phyloP scores from a whole-genome alignment of 345 rosid genomes.

The Psidium friedrichsthalianum region DNA sequence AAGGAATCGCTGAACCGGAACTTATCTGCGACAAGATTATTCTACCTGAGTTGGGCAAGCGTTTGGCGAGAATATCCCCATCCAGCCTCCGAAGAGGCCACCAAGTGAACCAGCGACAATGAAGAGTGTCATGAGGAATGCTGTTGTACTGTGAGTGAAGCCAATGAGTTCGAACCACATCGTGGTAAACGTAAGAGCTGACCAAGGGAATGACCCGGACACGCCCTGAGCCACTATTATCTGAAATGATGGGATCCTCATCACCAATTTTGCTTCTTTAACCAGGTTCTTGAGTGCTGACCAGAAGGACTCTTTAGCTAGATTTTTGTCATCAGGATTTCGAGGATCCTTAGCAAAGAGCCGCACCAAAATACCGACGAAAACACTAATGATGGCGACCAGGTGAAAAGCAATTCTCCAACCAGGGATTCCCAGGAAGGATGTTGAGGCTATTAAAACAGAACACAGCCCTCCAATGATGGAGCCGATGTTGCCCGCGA shows the following conservation, averaged over 20 bases:
- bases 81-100: slow-evolving; percentile 69
- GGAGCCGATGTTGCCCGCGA: slow-evolving; percentile 49
- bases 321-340: slow-evolving; percentile 5
- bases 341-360: slow-evolving; percentile 61
- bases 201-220: slow-evolving; percentile 81
- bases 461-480: slow-evolving; percentile 46
- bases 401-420: slow-evolving; percentile 75
- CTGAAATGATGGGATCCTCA: slow-evolving; percentile 60
- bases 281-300: slow-evolving; percentile 46
- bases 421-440: slow-evolving; percentile 59
- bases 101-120: slow-evolving; percentile 57
- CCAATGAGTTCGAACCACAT: slow-evolving; percentile 93
- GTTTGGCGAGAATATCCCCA: slow-evolving; percentile 59
- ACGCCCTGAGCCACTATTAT: slow-evolving; percentile 86
- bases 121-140: slow-evolving; percentile 44
- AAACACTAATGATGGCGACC: slow-evolving; percentile 41
- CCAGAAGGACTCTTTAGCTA: slow-evolving; percentile 22
- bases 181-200: slow-evolving; percentile 71
- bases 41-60: slow-evolving; percentile 66
- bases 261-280: slow-evolving; percentile 43
- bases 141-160: slow-evolving; percentile 61
- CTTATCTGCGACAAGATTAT: slow-evolving; percentile 80
- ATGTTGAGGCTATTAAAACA: slow-evolving; percentile 49
- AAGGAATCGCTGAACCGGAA: slow-evolving; percentile 72
- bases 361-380: slow-evolving; percentile 50